Conservation (phyloP, 2,329 filamentous ascomycete genomes). For the Fusarium liriodendri region DNA sequence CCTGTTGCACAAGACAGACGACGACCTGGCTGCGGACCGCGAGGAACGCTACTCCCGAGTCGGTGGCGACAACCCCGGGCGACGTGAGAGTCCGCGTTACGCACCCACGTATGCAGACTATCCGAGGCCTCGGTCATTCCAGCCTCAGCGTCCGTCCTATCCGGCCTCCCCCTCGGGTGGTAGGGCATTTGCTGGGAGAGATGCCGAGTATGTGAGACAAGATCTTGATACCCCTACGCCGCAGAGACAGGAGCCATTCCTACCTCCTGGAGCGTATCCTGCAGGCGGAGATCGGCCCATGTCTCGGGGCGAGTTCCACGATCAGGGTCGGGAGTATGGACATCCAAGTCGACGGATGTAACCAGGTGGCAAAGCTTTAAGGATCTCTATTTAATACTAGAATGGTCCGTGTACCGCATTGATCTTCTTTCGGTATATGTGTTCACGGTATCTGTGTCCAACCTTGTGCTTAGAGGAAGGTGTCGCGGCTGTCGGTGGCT, state of each 20-base stretch:
- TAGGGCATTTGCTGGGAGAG: background rate
- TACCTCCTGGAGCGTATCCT: background rate
- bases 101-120: background rate
- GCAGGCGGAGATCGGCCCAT: background rate
- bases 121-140: background rate
- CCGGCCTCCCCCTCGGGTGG: background rate
- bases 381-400: background rate
- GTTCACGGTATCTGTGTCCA: too few species aligned
- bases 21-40: background rate
- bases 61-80: fast-evolving
- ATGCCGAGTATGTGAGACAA: background rate
- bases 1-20: constrained; percentile 2
- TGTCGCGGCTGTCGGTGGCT: background rate
- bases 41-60: background rate
- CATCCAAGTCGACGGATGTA: background rate
- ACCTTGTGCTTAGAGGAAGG: too few species aligned
- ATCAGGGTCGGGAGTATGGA: background rate
- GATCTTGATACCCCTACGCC: background rate
- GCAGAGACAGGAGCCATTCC: background rate
- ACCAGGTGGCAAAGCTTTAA: background rate
- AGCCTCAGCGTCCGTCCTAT: background rate
- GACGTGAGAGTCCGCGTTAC: background rate
- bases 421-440: too few species aligned
- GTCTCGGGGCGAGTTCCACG: background rate
- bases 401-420: too few species aligned